A percentile compares a stretch with the other conserved stretches of the same genome.
Conservation (phyloP, 129 eudicot genomes). For the Chrysanthemum makinoi region DNA sequence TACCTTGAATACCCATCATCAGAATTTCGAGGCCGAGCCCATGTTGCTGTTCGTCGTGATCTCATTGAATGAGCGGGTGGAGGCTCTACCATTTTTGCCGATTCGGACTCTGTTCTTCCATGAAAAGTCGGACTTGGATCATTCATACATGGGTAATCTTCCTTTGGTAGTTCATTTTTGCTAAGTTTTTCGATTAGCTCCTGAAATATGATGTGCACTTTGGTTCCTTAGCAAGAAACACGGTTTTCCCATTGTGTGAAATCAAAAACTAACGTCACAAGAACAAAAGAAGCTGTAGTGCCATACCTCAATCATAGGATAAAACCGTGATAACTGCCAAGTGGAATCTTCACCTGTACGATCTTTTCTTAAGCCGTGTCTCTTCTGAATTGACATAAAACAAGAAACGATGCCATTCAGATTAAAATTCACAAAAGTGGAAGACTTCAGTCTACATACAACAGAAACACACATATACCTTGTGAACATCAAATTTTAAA, state of each 20-base stretch:
- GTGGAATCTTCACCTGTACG: slow-evolving; percentile 69
- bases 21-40: slow-evolving; percentile 89
- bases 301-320: slow-evolving; percentile 87
- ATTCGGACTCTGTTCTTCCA: slow-evolving; percentile 50
- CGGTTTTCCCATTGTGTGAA: neutral
- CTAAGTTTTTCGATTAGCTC: slow-evolving; percentile 77
- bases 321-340: slow-evolving; percentile 97
- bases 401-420: neutral
- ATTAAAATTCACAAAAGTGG: slow-evolving; percentile 14
- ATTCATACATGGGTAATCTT: slow-evolving; percentile 91
- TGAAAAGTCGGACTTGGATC: slow-evolving; percentile 84
- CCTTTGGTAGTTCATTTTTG: slow-evolving; percentile 72
- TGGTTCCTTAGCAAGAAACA: slow-evolving; percentile 3
- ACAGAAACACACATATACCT: slow-evolving; percentile 36
- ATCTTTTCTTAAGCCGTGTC: slow-evolving; percentile 73
- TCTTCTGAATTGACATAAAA: slow-evolving; percentile 47
- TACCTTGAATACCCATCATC: slow-evolving; percentile 97
- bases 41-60: slow-evolving; percentile 71
- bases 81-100: slow-evolving; percentile 36
- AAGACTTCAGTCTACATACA: slow-evolving; percentile 7
- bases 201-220: slow-evolving; percentile 38
- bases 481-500: slow-evolving; percentile 73
- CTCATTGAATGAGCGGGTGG: slow-evolving; percentile 78
- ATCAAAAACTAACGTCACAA: neutral
- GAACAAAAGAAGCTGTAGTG: neutral